Percentiles rank a stretch among this genome's conserved stretches.
These are phyloP conservation scores for Pseudophaeomoniella oleicola DNA, from an alignment of 2,329 filamentous ascomycete species.

Conservation along the genomic window DNA sequence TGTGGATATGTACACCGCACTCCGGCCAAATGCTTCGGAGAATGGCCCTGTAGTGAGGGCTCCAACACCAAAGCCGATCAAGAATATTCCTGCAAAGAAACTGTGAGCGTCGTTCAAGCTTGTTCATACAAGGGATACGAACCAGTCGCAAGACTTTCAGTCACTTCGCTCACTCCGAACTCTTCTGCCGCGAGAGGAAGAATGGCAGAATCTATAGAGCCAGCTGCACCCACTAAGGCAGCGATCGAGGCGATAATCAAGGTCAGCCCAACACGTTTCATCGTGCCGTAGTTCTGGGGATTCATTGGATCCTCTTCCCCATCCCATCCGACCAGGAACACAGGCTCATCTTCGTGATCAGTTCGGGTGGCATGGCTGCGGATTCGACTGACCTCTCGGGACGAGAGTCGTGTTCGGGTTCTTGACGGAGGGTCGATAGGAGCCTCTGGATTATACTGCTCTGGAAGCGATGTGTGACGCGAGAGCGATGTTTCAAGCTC, in stretches of 20 bases:
- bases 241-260: constrained; percentile 32
- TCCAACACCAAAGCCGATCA: constrained; percentile 34
- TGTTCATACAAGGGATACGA: no score
- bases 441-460: no score
- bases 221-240: constrained; percentile 35
- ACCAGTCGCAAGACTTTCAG: constrained; percentile 34
- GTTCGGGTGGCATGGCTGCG: no score
- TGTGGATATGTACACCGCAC: constrained; percentile 33
- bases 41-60: constrained; percentile 33
- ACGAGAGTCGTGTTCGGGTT: no score
- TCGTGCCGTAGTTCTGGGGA: constrained; percentile 23
- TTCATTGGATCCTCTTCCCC: constrained; percentile 21
- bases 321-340: constrained; percentile 28
- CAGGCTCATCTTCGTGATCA: no score
- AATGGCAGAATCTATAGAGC: constrained; percentile 37
- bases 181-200: constrained; percentile 28
- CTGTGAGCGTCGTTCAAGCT: no score
- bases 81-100: no score
- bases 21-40: constrained; percentile 34
- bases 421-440: no score
- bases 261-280: constrained; percentile 22
- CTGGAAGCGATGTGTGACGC: no score
- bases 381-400: no score
- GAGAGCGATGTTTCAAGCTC: no score
- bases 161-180: constrained; percentile 35